Evolutionary conservation across 1,139 yeast species (phyloP).

Genomic region (Pichia sp.): DNA sequence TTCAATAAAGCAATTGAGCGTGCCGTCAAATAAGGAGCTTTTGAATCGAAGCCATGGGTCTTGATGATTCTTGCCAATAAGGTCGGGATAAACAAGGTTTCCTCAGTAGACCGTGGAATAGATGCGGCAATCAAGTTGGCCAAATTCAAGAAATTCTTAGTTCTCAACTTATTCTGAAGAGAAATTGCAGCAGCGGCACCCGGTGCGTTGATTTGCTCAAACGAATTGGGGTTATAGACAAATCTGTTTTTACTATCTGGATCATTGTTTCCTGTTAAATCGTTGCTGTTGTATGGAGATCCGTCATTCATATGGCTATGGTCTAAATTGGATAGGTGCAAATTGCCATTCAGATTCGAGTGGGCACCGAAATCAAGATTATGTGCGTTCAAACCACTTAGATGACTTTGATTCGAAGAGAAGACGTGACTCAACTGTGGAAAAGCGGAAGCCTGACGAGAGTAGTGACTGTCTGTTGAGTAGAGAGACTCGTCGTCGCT

Average conservation of each 20-base stretch:
- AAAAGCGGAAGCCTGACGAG: slow-evolving; percentile 2
- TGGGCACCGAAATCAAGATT: not conserved
- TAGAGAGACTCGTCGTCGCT: slow-evolving; percentile 45
- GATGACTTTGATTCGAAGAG: not conserved
- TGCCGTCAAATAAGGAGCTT: slow-evolving; percentile 64
- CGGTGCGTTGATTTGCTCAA: slow-evolving; percentile 66
- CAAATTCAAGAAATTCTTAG: slow-evolving; percentile 42
- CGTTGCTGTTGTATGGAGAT: no score
- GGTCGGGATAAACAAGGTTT: slow-evolving; percentile 68
- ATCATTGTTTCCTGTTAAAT: not conserved
- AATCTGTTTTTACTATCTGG: slow-evolving; percentile 1
- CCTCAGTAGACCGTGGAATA: slow-evolving; percentile 73
- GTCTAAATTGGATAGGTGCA: not conserved
- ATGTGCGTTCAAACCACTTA: not conserved
- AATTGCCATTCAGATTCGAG: not conserved
- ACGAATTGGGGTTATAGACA: slow-evolving; percentile 28
- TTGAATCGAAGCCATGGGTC: slow-evolving; percentile 64
- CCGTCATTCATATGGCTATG: not conserved
- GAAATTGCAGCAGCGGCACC: slow-evolving; percentile 78
- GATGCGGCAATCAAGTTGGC: slow-evolving; percentile 69
- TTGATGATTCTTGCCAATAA: slow-evolving; percentile 63
- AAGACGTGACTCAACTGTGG: not conserved
- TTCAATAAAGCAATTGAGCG: slow-evolving; percentile 65
- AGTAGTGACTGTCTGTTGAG: slow-evolving; percentile 12
- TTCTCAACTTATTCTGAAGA: slow-evolving; percentile 49